A percentile compares a stretch with the other conserved stretches of the same genome.
These are phyloP conservation scores for Laguncularia racemosa DNA, from an alignment of 345 rosid species.

Conservation along the genomic window DNA sequence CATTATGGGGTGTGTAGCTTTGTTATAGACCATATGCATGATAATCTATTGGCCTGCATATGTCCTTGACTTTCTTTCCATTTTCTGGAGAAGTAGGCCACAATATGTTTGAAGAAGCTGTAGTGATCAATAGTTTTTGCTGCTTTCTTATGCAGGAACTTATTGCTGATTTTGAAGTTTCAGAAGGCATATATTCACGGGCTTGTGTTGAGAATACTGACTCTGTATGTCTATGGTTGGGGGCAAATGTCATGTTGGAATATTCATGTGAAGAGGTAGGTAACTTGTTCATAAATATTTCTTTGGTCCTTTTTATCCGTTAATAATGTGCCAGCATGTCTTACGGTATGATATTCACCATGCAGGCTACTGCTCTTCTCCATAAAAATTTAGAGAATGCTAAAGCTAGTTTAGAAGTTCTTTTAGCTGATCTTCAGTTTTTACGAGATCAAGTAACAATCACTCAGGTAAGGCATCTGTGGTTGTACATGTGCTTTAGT, in stretches of 20 bases:
- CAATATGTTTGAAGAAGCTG: no score
- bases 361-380: slow-evolving; percentile 67
- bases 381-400: slow-evolving; percentile 87
- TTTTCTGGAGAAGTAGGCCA: no score
- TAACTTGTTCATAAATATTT: slow-evolving; percentile 10
- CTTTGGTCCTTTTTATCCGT: slow-evolving; percentile 2
- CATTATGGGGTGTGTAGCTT: no score
- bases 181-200: slow-evolving; percentile 89
- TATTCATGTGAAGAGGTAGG: slow-evolving; percentile 82
- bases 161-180: slow-evolving; percentile 84
- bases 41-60: no score
- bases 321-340: neutral
- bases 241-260: slow-evolving; percentile 96
- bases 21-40: no score
- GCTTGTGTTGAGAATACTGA: slow-evolving; percentile 62
- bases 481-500: neutral
- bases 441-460: slow-evolving; percentile 93
- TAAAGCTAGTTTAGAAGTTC: slow-evolving; percentile 90
- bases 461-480: slow-evolving; percentile 55
- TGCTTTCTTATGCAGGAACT: slow-evolving; percentile 37
- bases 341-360: slow-evolving; percentile 13
- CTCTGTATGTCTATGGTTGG: slow-evolving; percentile 89
- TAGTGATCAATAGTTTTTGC: neutral
- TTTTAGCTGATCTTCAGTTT: slow-evolving; percentile 78
- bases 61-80: no score